Base-by-base conservation (phyloP, 2,329 filamentous ascomycete genomes). In the Talaromyces rugulosus region DNA sequence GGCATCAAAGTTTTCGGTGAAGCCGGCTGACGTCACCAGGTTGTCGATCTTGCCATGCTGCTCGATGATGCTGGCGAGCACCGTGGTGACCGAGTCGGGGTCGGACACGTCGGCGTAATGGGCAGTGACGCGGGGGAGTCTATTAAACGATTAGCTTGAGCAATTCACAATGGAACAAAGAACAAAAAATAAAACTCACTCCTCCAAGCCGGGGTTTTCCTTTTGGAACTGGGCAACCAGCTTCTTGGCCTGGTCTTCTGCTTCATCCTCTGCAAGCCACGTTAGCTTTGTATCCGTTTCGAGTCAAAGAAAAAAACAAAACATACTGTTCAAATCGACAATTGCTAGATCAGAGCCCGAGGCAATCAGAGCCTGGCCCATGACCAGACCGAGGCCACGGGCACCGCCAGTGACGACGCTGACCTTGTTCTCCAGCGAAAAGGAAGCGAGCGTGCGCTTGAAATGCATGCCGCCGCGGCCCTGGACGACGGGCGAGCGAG, bases 1-100 rank as follows among this genome's bases (percentile, higher is more conserved):
- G 54, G 94, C 94, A 70, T 96, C 89, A 72, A 92, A 96, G 81
- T 97, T 97, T 81, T 97, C 94, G 14, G 91, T 95, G 80, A 98
- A 96, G 53, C 94, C 94, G 56, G 94, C 94, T n/a, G 92, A 96
- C 30, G 94, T 97, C 70, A 98, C 93, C 30, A 98, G 85, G 77
- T 91, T 89, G 78, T 96, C 92, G 69, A 97, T 92, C 76, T 90
- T 89, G 77, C 89, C 88, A 74, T 96, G 93, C 63, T 84, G 78
- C 56, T 80, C 70, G 57, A 94, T 74, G 67, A 94, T 84, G 64
- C 92, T 89, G 42, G 82, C 80, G 67, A 97, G 83, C 68, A 89
- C 89, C 34, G 81, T 77, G 62, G 90, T 87, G 65, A 97, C 93
- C 6, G 91, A 94, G 56, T 87, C 85, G 27, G 89, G 89, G 69